phyloP scores from a whole-genome alignment of 805 yeast genomes.

The Danielozyma ontarioensis region DNA sequence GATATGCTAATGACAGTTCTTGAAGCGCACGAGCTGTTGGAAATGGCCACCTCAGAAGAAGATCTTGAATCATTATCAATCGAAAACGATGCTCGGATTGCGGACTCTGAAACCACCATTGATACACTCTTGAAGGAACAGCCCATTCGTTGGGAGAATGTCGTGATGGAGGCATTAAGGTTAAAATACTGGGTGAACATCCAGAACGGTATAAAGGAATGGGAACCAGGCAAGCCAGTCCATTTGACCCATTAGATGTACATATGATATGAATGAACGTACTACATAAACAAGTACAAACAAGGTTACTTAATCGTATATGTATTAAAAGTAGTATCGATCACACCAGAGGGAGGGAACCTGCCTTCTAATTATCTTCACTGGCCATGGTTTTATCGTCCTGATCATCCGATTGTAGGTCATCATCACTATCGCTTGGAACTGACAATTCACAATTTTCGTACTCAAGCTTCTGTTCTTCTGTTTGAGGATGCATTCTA shows the following conservation, averaged over 20 bases:
- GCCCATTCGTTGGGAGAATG: conserved; percentile 41
- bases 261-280: too few relatives aligned
- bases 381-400: conserved; percentile 40
- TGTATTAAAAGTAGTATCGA: too few relatives aligned
- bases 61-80: conserved; percentile 50
- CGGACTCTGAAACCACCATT: conserved; percentile 39
- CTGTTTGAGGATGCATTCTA: conserved; percentile 66
- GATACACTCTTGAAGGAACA: conserved; percentile 38
- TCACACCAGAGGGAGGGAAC: too few relatives aligned
- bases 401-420: conserved; percentile 18
- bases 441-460: conserved; percentile 58
- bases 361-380: conserved; percentile 20
- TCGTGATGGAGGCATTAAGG: conserved; percentile 63
- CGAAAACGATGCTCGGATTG: conserved; percentile 57
- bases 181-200: conserved; percentile 84
- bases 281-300: too few relatives aligned
- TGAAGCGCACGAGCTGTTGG: conserved; percentile 81
- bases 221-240: conserved; percentile 70
- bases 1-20: conserved; percentile 67
- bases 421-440: conserved; percentile 33
- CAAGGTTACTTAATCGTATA: too few relatives aligned
- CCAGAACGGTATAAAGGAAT: conserved; percentile 64
- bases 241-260: conserved; percentile 51
- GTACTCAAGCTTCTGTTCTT: conserved; percentile 57
- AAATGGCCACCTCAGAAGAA: conserved; percentile 52